Conservation (phyloP, 441 rosid species). For the Arabidopsis lyrata region DNA sequence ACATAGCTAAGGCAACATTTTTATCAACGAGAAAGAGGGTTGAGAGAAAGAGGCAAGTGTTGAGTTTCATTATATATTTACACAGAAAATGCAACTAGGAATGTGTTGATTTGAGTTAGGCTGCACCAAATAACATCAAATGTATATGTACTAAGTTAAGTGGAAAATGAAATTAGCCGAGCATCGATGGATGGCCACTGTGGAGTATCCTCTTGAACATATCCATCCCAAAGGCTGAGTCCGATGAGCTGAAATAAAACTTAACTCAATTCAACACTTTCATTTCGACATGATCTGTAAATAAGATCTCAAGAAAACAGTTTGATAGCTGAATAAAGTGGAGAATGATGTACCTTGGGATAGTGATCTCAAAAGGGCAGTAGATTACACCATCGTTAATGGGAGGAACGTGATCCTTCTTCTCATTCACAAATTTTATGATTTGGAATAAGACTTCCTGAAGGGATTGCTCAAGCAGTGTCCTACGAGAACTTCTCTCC, state of each 20-base stretch:
- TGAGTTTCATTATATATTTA: not conserved
- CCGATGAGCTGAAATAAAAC: slow-evolving; percentile 77
- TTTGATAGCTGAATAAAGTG: slow-evolving; percentile 13
- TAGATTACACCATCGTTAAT: slow-evolving; percentile 78
- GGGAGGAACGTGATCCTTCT: slow-evolving; percentile 94
- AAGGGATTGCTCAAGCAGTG: slow-evolving; percentile 78
- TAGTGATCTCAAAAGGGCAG: slow-evolving; percentile 83
- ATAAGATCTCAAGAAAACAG: slow-evolving; percentile 4
- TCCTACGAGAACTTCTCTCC: slow-evolving; percentile 71
- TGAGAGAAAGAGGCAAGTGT: slow-evolving; percentile 4
- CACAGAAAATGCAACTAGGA: slow-evolving; percentile 20
- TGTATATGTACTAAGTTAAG: slow-evolving; percentile 23
- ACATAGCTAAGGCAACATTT: not conserved
- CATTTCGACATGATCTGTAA: not conserved
- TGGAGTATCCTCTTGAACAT: slow-evolving; percentile 94
- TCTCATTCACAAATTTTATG: slow-evolving; percentile 90
- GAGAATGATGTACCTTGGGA: slow-evolving; percentile 71
- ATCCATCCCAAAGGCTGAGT: slow-evolving; percentile 96
- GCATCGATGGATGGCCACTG: slow-evolving; percentile 95
- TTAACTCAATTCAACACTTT: slow-evolving; percentile 13
- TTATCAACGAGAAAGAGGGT: not conserved
- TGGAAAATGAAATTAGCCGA: slow-evolving; percentile 55
- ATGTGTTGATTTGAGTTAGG: not conserved
- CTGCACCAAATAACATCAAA: slow-evolving; percentile 12
- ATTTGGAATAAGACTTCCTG: slow-evolving; percentile 89